Percentiles rank a stretch among this genome's conserved stretches.
These are phyloP conservation scores for Mortierella sp. DNA, from an alignment of 371 early-diverging fungal species.

Conservation along the genomic window DNA sequence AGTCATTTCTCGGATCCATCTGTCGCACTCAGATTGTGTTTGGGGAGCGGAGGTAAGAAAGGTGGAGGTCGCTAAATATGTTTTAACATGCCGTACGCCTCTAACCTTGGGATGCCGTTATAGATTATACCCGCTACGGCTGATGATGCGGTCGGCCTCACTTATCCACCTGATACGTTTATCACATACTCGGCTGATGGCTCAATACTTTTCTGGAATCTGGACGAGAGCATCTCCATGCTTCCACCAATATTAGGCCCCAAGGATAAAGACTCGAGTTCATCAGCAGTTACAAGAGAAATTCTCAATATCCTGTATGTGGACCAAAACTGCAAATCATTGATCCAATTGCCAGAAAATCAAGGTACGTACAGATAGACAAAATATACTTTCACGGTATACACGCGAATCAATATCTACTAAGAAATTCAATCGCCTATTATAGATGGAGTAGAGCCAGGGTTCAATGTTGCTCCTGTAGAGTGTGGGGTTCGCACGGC, in stretches of 20 bases:
- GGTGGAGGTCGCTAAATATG: not conserved
- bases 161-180: constrained; percentile 74
- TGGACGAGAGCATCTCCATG: constrained; percentile 34
- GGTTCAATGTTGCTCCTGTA: constrained; percentile 32
- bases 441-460: constrained; percentile 40
- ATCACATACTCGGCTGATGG: constrained; percentile 85
- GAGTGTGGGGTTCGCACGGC: constrained; percentile 80
- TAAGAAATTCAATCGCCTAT: not conserved
- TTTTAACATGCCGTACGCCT: not conserved
- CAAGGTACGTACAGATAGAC: constrained; percentile 15
- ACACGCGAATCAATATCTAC: not conserved
- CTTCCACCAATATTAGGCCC: constrained; percentile 10
- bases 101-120: not conserved
- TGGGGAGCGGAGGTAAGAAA: constrained; percentile 86
- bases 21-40: constrained; percentile 84
- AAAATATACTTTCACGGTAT: not conserved
- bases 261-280: not conserved
- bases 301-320: constrained; percentile 36
- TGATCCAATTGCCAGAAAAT: constrained; percentile 41
- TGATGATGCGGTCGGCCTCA: not conserved
- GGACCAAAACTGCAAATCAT: constrained; percentile 32
- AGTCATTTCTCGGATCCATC: constrained; percentile 74
- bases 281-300: constrained; percentile 9
- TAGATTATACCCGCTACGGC: constrained; percentile 29
- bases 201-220: constrained; percentile 84